These are phyloP conservation scores for Hortaea werneckii DNA, from an alignment of 2,329 filamentous ascomycete genomes.

Conservation along the genomic window DNA sequence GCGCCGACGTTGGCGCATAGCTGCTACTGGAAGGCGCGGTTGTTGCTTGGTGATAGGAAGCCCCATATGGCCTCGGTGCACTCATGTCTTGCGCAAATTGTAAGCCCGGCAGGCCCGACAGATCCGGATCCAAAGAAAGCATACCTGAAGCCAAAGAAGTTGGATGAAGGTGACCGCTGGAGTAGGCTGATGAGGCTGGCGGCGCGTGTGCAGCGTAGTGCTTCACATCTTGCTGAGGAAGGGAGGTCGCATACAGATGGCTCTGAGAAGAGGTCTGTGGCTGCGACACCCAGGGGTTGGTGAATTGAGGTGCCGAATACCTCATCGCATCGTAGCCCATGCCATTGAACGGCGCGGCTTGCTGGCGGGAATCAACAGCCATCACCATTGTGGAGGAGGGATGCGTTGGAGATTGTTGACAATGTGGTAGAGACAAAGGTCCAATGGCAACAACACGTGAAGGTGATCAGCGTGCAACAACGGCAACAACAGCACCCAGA, in stretches of 20 bases:
- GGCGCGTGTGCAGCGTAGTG: conserved; percentile 21
- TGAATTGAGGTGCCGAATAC: conserved; percentile 67
- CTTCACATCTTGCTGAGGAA: conserved; percentile 44
- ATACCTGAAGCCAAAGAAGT: conserved; percentile 60
- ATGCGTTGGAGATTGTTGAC: conserved; percentile 3
- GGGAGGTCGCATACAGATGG: conserved; percentile 56
- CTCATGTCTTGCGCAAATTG: conserved; percentile 61
- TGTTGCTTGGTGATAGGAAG: conserved; percentile 59
- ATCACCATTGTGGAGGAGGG: conserved; percentile 61
- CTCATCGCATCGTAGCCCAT: conserved; percentile 75
- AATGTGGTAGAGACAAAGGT: conserved; percentile 16
- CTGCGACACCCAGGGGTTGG: conserved; percentile 69
- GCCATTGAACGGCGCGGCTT: conserved; percentile 56
- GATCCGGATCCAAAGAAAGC: conserved; percentile 50
- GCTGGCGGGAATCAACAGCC: conserved; percentile 81
- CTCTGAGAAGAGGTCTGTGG: conserved; percentile 45
- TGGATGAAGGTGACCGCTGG: conserved; percentile 60
- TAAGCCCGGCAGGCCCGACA: conserved; percentile 56
- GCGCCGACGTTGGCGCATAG: conserved; percentile 57
- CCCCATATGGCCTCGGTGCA: conserved; percentile 59
- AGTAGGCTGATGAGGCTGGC: conserved; percentile 41
- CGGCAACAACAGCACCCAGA: conserved; percentile 21
- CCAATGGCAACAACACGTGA: conserved; percentile 1
- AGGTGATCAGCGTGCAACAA: conserved; percentile 6
- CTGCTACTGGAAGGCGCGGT: conserved; percentile 55